Base-by-base conservation (phyloP, 2,329 filamentous ascomycete genomes). In the Fusarium humuli region DNA sequence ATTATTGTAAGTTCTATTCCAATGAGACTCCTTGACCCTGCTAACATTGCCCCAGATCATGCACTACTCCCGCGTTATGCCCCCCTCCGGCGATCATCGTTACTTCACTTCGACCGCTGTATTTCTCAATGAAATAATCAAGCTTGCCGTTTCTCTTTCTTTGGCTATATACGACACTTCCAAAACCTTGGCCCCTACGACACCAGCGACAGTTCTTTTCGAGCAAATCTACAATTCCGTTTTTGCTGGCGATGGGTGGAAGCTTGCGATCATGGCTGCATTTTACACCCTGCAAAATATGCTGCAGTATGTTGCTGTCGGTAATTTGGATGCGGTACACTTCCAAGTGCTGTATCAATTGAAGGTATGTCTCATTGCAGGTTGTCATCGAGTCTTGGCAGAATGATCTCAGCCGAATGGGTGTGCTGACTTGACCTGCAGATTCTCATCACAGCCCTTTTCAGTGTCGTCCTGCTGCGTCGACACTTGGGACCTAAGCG, bases 11-110 rank as follows among this genome's bases (percentile, higher is more conserved):
- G 81, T 79, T 34, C 57, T 55, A 49, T 60, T 40, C 41, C 46
- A 55, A 48, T 23, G 40, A 44, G 61, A 60, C 53, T 50, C 16
- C 20, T 8, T 23, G 52, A 20, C 44, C 76, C 93, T 82, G 53
- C 58, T 76, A 61, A 73, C 64, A 29, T 44, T 50, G 13, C 57
- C 40, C 29, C 29, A 95, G 93, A 87, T 98, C 59, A 92, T 97
- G 86, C 95, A 98, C 83, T 97, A 98, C 81, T 97, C 94, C 30
- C 90, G 94, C 71, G 90, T 97, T 65, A 98, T 98, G 94, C 92
- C 94, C n/a, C 86, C 90, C 12, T 85, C 88, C 12, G 90, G 91
- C 78, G 93, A 94, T 72, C 93, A 94, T 77, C 91, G 94, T 78
- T 98, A 98, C 81, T 93, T 96, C 74, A 91, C 95, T 41, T 98